Conservation (phyloP, 371 early-diverging fungal genomes). For the Apophysomyces trapeziformis region DNA sequence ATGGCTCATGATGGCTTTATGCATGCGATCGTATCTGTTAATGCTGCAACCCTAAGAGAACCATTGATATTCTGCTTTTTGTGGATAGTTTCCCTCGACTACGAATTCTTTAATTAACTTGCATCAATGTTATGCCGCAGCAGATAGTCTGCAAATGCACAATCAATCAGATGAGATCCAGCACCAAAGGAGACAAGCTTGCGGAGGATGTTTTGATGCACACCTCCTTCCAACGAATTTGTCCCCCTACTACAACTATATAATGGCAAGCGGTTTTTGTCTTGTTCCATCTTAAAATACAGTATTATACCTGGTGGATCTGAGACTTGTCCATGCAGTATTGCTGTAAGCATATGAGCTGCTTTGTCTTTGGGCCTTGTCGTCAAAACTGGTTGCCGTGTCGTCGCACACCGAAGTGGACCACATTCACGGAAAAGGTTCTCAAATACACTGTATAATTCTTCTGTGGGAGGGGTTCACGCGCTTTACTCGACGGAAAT, state of each 20-base stretch:
- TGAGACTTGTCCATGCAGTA: too few species aligned
- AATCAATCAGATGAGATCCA: not conserved
- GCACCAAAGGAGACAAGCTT: conserved; percentile 12
- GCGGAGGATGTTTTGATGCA: conserved; percentile 6
- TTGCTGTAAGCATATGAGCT: too few species aligned
- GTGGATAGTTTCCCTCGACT: too few species aligned
- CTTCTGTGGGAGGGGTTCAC: not conserved
- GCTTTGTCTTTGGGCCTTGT: not conserved
- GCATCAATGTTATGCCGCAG: not conserved
- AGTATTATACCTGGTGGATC: too few species aligned
- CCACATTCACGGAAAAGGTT: not conserved
- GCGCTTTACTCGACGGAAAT: not conserved
- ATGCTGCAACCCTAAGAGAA: too few species aligned
- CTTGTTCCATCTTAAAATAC: too few species aligned
- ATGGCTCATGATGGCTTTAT: too few species aligned
- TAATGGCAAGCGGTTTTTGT: too few species aligned
- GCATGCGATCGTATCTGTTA: too few species aligned
- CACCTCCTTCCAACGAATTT: conserved; percentile 10
- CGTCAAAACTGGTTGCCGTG: not conserved
- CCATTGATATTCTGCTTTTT: too few species aligned
- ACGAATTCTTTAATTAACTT: too few species aligned
- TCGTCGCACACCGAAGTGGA: not conserved
- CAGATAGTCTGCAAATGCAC: conserved; percentile 2
- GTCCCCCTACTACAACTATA: conserved; percentile 12
- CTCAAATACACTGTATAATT: not conserved